These are phyloP conservation scores for Cystoderma amianthinum DNA, from an alignment of 768 basidiomycete genomes.

Conservation along the genomic window DNA sequence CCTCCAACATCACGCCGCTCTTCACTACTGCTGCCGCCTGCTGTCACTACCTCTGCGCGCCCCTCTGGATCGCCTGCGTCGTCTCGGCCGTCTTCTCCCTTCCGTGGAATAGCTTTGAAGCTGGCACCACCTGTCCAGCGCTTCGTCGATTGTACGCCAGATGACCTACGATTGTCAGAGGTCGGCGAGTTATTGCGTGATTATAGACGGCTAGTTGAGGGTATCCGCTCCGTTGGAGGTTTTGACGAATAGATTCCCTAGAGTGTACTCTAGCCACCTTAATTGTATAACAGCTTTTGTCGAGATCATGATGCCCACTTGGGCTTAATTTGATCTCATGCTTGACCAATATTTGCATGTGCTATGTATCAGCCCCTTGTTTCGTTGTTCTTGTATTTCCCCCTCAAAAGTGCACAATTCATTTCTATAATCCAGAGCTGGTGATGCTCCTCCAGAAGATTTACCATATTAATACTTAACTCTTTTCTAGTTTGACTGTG, in stretches of 20 bases:
- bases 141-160: constrained; percentile 66
- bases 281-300: not conserved
- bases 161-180: constrained; percentile 78
- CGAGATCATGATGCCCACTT: not conserved
- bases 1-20: constrained; percentile 31
- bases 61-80: constrained; percentile 23
- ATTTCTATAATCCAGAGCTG: not conserved
- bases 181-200: constrained; percentile 75
- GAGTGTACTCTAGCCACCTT: not conserved
- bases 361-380: not conserved
- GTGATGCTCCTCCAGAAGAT: not conserved
- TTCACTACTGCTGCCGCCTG: constrained; percentile 21
- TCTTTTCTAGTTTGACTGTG: no score
- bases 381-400: not conserved
- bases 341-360: not conserved
- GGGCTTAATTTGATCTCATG: not conserved
- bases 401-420: not conserved
- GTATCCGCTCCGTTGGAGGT: constrained; percentile 51
- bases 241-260: constrained; percentile 34
- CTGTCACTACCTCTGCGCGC: not conserved
- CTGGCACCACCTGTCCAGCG: constrained; percentile 59
- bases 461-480: no score
- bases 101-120: constrained; percentile 34
- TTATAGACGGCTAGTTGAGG: constrained; percentile 74
- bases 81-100: constrained; percentile 18